phyloP scores from a whole-genome alignment of 768 basidiomycete species.

The Ramaria sp. region DNA sequence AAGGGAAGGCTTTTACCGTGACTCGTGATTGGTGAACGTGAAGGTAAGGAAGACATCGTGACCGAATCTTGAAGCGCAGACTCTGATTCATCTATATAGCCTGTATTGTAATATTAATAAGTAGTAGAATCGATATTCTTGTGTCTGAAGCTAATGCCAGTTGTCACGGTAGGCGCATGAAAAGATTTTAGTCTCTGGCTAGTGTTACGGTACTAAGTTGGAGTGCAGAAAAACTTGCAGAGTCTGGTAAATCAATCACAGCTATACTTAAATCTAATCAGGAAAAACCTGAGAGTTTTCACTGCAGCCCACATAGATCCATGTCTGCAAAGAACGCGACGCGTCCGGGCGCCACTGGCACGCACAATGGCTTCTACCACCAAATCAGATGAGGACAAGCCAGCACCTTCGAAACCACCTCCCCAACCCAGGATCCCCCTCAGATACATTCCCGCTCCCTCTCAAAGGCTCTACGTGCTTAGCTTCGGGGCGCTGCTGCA shows the following conservation, averaged over 20 bases:
- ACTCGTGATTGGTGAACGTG: conserved; percentile 75
- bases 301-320: neutral
- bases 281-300: no score
- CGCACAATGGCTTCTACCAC: neutral
- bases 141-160: no score
- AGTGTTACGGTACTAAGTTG: no score
- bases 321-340: conserved; percentile 1
- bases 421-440: conserved; percentile 59
- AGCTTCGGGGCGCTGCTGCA: conserved; percentile 70
- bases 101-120: no score
- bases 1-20: conserved; percentile 39
- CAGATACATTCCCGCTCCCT: conserved; percentile 60
- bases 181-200: no score
- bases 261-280: no score
- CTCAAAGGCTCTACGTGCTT: conserved; percentile 70
- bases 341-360: neutral
- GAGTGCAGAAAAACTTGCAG: no score
- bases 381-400: neutral
- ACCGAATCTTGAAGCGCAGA: no score
- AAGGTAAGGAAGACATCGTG: neutral
- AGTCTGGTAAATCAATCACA: no score
- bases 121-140: no score
- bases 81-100: no score
- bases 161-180: no score
- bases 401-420: neutral